Evolutionary conservation across 352 stramenopile genomes (phyloP).

Genomic region (Globisporangium paroecandrum): DNA sequence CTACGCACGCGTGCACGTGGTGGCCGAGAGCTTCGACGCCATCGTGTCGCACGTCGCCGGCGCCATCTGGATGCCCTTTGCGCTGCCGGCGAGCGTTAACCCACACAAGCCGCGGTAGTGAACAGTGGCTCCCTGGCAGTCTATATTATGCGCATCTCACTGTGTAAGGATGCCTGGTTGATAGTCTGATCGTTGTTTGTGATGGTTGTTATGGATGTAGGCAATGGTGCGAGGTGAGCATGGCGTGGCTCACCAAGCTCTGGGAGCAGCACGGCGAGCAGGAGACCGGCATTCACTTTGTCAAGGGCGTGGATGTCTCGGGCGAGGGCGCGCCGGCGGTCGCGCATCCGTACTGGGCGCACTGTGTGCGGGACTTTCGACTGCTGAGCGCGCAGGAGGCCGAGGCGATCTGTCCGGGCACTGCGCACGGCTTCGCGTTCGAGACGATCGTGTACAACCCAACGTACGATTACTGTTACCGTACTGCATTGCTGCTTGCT

Average conservation of each 20-base stretch:
- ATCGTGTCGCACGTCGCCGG: constrained; percentile 65
- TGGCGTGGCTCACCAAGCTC: constrained; percentile 50
- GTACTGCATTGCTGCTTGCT: neutral
- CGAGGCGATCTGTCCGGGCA: constrained; percentile 28
- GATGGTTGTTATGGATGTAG: constrained; percentile 19
- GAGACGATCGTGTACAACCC: constrained; percentile 68
- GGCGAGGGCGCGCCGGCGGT: constrained; percentile 29
- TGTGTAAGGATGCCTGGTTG: too few relatives aligned
- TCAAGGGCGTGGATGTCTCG: constrained; percentile 45
- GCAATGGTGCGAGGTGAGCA: constrained; percentile 64
- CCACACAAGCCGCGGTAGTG: constrained; percentile 33
- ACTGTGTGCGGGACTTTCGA: constrained; percentile 58
- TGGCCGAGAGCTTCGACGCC: constrained; percentile 49
- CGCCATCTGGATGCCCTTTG: constrained; percentile 75
- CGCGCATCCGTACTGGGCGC: constrained; percentile 62
- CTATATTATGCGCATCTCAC: too few relatives aligned
- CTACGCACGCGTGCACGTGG: constrained; percentile 40
- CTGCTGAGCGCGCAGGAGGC: constrained; percentile 42
- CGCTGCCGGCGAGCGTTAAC: constrained; percentile 35
- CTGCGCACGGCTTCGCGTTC: constrained; percentile 50
- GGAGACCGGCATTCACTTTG: constrained; percentile 49
- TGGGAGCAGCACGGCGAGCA: constrained; percentile 32
- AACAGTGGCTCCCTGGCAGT: neutral
- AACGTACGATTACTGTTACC: constrained; percentile 18
- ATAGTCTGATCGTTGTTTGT: neutral